A percentile compares a stretch with the other conserved stretches of the same genome.
These are phyloP conservation scores for Akebia trifoliata DNA, from an alignment of 164 flowering plant genomes.

Conservation along the genomic window DNA sequence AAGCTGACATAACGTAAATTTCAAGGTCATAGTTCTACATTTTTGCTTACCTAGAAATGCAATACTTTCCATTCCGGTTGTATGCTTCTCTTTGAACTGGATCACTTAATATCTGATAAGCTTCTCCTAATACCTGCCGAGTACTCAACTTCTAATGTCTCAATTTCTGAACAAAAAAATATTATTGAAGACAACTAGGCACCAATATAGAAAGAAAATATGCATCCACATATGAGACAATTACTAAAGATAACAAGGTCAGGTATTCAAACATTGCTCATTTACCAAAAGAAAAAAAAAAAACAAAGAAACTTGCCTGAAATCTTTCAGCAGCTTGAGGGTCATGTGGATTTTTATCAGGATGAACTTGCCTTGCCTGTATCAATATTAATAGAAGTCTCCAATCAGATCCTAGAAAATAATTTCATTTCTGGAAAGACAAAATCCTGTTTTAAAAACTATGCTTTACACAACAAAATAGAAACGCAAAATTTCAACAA, in stretches of 20 bases:
- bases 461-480: not conserved
- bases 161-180: not conserved
- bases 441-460: no score
- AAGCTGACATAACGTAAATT: not conserved
- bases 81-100: conserved; percentile 75
- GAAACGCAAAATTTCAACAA: not conserved
- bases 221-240: not conserved
- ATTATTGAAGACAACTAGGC: not conserved
- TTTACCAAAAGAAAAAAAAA: not conserved
- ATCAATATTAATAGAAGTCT: conserved; percentile 6
- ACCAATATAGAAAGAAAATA: not conserved
- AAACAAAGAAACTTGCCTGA: conserved; percentile 46
- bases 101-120: conserved; percentile 92
- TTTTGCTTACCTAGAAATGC: conserved; percentile 53
- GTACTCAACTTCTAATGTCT: not conserved
- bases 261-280: not conserved
- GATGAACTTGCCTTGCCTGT: conserved; percentile 94
- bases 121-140: conserved; percentile 77
- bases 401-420: not conserved
- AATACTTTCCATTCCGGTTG: conserved; percentile 69
- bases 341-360: conserved; percentile 85
- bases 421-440: not conserved
- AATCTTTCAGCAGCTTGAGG: conserved; percentile 87
- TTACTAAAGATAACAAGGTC: not conserved
- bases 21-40: not conserved